phyloP scores from a whole-genome alignment of 1,284 basidiomycete species.

The Marasmius tenuissimus region DNA sequence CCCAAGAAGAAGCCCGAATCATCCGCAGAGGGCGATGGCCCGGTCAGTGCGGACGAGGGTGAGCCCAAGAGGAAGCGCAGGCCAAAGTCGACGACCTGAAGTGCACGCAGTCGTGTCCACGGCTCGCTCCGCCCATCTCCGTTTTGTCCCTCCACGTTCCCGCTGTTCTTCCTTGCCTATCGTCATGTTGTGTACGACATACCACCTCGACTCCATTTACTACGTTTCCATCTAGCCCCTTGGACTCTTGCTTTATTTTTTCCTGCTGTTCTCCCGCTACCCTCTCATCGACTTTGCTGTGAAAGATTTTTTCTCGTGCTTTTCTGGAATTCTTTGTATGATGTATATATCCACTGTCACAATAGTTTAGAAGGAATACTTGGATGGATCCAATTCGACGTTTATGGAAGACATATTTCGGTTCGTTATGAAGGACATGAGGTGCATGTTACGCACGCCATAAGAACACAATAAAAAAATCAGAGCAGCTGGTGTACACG shows the following conservation, averaged over 20 bases:
- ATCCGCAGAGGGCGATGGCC: constrained; percentile 34
- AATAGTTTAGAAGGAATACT: neutral
- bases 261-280: neutral
- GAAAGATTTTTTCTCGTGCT: neutral
- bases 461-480: neutral
- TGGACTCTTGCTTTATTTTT: neutral
- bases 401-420: neutral
- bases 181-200: neutral
- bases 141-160: constrained; percentile 25
- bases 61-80: constrained; percentile 69
- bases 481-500: neutral
- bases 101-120: constrained; percentile 27
- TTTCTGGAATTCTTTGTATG: neutral
- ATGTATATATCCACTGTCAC: neutral
- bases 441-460: neutral
- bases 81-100: constrained; percentile 50
- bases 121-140: constrained; percentile 15
- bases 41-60: constrained; percentile 34
- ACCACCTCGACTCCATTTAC: neutral
- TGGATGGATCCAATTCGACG: neutral
- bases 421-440: neutral
- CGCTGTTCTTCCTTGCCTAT: constrained; percentile 19
- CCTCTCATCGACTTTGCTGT: neutral
- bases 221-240: neutral
- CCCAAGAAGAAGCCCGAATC: constrained; percentile 61